Percentiles rank a stretch among this genome's conserved stretches.
Evolutionary conservation across 768 basidiomycete genomes (phyloP).

Genomic region (Lactarius sp.): DNA sequence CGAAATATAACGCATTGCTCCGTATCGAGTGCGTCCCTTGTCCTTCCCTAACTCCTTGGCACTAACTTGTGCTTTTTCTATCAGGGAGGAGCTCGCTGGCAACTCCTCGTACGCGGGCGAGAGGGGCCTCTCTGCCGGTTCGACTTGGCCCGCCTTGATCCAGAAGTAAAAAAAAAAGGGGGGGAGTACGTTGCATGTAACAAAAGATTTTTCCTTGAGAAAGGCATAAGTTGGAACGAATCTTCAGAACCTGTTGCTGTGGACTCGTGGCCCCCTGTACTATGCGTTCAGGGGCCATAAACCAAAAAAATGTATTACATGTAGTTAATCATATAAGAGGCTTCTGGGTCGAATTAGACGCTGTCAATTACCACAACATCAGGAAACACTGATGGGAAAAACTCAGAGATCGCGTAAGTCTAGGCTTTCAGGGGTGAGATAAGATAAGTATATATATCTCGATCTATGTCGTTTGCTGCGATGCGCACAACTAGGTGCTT

Average conservation of each 20-base stretch:
- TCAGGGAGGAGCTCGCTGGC: constrained; percentile 72
- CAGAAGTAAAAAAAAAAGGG: constrained; percentile 54
- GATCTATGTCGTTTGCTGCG: too few species aligned
- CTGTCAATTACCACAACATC: neutral
- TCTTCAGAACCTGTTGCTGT: neutral
- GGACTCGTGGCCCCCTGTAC: neutral
- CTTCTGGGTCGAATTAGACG: neutral
- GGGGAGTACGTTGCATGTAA: constrained; percentile 7
- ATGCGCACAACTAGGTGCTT: too few species aligned
- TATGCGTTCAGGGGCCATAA: neutral
- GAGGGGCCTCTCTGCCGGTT: constrained; percentile 75
- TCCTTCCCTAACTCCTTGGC: constrained; percentile 16
- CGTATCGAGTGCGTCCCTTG: constrained; percentile 75
- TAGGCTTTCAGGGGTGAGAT: too few species aligned
- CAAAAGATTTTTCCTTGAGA: neutral
- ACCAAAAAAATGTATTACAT: neutral
- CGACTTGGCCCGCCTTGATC: constrained; percentile 63
- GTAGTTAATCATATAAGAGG: neutral
- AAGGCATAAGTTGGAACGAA: constrained; percentile 3
- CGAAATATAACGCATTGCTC: constrained; percentile 87
- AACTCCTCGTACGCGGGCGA: constrained; percentile 70
- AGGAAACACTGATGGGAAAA: too few species aligned
- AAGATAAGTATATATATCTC: too few species aligned
- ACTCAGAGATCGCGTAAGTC: too few species aligned
- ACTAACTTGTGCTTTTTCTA: constrained; percentile 15